Evolutionary conservation across 139 green algal species (phyloP).

Genomic region (Chlorella sp.): DNA sequence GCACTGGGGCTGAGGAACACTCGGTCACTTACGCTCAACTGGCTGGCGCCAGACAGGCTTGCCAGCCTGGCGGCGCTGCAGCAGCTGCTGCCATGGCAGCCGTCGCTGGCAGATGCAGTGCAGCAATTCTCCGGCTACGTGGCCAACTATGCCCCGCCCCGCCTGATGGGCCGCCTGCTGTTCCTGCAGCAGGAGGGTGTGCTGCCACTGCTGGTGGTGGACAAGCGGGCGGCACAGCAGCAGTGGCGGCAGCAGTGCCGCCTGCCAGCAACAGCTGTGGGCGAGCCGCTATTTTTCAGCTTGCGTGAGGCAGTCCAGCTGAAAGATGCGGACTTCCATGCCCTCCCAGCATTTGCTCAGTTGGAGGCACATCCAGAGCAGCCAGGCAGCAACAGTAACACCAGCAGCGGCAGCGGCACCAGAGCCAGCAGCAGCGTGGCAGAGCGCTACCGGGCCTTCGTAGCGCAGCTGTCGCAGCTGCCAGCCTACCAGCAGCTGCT

Average conservation of each 20-base stretch:
- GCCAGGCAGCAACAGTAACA: not conserved
- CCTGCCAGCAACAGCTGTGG: not conserved
- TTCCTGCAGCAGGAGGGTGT: slow-evolving; percentile 2
- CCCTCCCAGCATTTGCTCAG: not conserved
- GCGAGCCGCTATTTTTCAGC: slow-evolving; percentile 1
- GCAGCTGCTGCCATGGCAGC: not conserved
- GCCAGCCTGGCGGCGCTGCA: slow-evolving; percentile 20
- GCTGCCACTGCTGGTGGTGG: not conserved
- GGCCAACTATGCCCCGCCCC: not conserved
- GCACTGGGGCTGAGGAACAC: not conserved
- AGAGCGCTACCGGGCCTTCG: not conserved
- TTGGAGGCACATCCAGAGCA: not conserved
- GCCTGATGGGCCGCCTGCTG: not conserved
- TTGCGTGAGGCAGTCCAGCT: not conserved
- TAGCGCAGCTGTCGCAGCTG: not conserved
- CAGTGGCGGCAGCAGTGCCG: not conserved
- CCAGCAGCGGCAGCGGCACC: not conserved
- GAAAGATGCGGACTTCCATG: not conserved
- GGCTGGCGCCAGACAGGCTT: not conserved
- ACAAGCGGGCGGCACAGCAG: not conserved
- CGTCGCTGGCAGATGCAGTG: not conserved
- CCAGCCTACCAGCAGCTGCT: not conserved
- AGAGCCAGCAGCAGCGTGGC: too few relatives aligned
- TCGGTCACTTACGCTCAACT: not conserved
- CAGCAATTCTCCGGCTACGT: not conserved